Evolutionary conservation across 148 eudicot species (phyloP).

Genomic region (Diospyros kaki): DNA sequence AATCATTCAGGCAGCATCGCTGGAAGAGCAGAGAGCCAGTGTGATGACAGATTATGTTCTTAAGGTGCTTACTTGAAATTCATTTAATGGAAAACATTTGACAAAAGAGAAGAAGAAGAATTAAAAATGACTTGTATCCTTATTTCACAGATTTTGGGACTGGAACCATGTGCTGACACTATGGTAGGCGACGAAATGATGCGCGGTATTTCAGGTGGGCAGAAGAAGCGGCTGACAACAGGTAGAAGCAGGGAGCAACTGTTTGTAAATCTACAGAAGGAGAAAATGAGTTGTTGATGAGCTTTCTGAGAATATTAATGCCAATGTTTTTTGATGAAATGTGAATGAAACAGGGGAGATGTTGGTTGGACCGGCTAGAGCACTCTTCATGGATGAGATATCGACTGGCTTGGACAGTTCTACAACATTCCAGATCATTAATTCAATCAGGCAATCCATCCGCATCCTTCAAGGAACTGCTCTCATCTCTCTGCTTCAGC

Average conservation of each 20-base stretch:
- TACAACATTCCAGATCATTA: slow-evolving; percentile 47
- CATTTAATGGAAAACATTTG: too few relatives aligned
- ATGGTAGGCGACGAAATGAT: slow-evolving; percentile 22
- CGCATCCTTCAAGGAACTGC: slow-evolving; percentile 44
- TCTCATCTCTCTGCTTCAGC: slow-evolving; percentile 43
- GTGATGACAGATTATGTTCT: slow-evolving; percentile 38
- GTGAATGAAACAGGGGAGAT: slow-evolving; percentile 37
- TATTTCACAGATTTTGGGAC: slow-evolving; percentile 28
- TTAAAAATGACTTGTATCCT: background rate
- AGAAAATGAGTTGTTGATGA: too few relatives aligned
- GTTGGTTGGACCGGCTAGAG: slow-evolving; percentile 52
- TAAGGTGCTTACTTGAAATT: slow-evolving; percentile 26
- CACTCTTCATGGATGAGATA: slow-evolving; percentile 53
- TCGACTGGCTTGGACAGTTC: slow-evolving; percentile 57
- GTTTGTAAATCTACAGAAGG: too few relatives aligned
- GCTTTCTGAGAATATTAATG: too few relatives aligned
- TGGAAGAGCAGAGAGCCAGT: slow-evolving; percentile 26
- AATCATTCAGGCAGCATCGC: slow-evolving; percentile 20
- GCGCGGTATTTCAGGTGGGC: slow-evolving; percentile 25
- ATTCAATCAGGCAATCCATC: slow-evolving; percentile 32
- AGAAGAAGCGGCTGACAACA: slow-evolving; percentile 27
- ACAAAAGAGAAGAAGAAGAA: background rate
- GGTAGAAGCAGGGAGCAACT: slow-evolving; percentile 9
- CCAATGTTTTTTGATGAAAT: background rate
- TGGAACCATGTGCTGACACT: slow-evolving; percentile 25